These are phyloP conservation scores for Nadsonia fulvescens DNA, from an alignment of 805 yeast species.

Conservation along the genomic window DNA sequence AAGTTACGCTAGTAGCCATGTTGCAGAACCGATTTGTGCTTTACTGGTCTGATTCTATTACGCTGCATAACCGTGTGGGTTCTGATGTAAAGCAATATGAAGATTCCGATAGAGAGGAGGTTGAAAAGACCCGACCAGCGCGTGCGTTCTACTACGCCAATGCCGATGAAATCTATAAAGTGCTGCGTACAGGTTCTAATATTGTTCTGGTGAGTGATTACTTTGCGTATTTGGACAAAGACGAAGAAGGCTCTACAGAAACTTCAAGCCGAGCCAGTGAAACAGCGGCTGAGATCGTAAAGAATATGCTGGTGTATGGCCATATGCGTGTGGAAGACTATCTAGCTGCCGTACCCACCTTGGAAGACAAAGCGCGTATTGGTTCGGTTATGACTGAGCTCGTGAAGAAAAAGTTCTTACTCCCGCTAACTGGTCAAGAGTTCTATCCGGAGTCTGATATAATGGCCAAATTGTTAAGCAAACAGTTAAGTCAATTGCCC, in stretches of 20 bases:
- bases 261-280: slow-evolving; percentile 24
- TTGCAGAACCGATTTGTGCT: slow-evolving; percentile 64
- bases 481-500: slow-evolving; percentile 9
- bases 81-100: too few relatives aligned
- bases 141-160: slow-evolving; percentile 45
- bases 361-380: slow-evolving; percentile 18
- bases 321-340: slow-evolving; percentile 42
- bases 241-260: slow-evolving; percentile 1
- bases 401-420: slow-evolving; percentile 31
- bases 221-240: too few relatives aligned
- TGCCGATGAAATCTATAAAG: slow-evolving; percentile 41
- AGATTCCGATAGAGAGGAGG: too few relatives aligned
- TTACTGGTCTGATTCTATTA: slow-evolving; percentile 33
- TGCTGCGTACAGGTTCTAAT: slow-evolving; percentile 66
- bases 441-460: slow-evolving; percentile 19
- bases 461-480: slow-evolving; percentile 9
- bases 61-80: too few relatives aligned
- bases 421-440: slow-evolving; percentile 26
- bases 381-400: slow-evolving; percentile 23
- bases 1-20: slow-evolving; percentile 53
- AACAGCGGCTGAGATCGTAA: slow-evolving; percentile 39
- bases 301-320: slow-evolving; percentile 54
- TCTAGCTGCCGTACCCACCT: slow-evolving; percentile 12
- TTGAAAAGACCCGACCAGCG: too few relatives aligned
- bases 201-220: slow-evolving; percentile 24